phyloP scores from a whole-genome alignment of 2,329 filamentous ascomycete species.

The Colletotrichum viniferum region DNA sequence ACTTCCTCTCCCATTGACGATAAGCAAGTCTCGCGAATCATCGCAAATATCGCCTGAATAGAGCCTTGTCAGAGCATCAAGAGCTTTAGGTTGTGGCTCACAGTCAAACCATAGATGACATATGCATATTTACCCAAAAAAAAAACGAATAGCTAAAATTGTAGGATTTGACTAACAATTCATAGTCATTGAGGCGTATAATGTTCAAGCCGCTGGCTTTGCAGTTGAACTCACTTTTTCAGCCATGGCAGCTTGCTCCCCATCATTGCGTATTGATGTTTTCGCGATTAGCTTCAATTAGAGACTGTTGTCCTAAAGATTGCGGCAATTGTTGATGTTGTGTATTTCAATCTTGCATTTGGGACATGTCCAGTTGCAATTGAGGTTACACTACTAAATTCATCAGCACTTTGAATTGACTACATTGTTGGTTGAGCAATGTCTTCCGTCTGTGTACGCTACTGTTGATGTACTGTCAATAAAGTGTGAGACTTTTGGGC shows the following conservation, averaged over 20 bases:
- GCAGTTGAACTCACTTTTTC: background rate
- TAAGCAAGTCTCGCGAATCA: background rate
- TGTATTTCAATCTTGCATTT: background rate
- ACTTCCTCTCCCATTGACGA: accelerated
- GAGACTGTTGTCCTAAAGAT: accelerated
- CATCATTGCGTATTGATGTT: background rate
- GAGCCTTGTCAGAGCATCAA: accelerated
- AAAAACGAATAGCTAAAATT: too few species aligned
- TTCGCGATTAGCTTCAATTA: background rate
- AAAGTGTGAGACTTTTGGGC: background rate
- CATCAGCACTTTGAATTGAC: background rate
- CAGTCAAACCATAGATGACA: background rate
- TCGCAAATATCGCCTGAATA: accelerated
- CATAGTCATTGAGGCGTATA: background rate
- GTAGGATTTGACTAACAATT: background rate
- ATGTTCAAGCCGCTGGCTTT: background rate
- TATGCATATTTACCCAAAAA: background rate
- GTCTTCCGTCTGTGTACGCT: background rate
- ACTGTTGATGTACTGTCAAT: background rate
- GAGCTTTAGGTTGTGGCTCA: background rate
- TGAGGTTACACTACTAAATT: background rate
- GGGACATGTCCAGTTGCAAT: background rate
- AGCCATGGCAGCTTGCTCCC: background rate
- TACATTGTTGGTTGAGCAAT: accelerated
- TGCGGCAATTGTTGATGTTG: background rate